Evolutionary conservation across 257 asterid species (phyloP).

Genomic region (Penstemon newberryi): DNA sequence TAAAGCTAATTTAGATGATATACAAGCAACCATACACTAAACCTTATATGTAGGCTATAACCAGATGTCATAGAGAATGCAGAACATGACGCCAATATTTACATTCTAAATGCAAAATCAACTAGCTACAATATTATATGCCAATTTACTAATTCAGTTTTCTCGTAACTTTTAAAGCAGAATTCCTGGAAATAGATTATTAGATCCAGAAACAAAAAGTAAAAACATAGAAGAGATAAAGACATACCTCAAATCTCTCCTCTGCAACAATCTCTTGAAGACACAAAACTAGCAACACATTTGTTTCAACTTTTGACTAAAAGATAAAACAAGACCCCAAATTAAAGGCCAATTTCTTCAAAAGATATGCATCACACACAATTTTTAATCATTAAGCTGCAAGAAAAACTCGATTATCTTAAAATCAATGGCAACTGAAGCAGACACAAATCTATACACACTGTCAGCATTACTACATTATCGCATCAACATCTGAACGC

Average conservation of each 20-base stretch:
- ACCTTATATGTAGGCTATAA: background rate
- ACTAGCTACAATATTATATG: too few relatives aligned
- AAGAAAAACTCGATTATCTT: slow-evolving; percentile 40
- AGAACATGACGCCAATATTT: too few relatives aligned
- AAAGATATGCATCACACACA: too few relatives aligned
- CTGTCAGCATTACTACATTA: too few relatives aligned
- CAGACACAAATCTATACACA: too few relatives aligned
- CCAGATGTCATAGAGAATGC: too few relatives aligned
- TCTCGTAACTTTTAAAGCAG: slow-evolving; percentile 1
- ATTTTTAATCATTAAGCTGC: slow-evolving; percentile 37
- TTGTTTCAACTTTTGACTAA: slow-evolving; percentile 66
- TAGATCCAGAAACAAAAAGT: background rate
- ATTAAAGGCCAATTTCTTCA: too few relatives aligned
- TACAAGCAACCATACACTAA: background rate
- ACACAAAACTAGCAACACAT: slow-evolving; percentile 60
- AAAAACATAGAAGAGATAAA: background rate
- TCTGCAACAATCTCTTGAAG: slow-evolving; percentile 59
- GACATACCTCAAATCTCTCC: slow-evolving; percentile 70
- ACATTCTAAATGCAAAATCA: too few relatives aligned
- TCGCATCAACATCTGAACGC: too few relatives aligned
- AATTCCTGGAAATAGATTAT: background rate
- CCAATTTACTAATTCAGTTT: background rate
- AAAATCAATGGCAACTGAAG: too few relatives aligned
- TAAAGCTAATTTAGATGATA: background rate
- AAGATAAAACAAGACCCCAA: background rate